Base-by-base conservation (phyloP, 306 rosid species). In the Abrus pulchellus region DNA sequence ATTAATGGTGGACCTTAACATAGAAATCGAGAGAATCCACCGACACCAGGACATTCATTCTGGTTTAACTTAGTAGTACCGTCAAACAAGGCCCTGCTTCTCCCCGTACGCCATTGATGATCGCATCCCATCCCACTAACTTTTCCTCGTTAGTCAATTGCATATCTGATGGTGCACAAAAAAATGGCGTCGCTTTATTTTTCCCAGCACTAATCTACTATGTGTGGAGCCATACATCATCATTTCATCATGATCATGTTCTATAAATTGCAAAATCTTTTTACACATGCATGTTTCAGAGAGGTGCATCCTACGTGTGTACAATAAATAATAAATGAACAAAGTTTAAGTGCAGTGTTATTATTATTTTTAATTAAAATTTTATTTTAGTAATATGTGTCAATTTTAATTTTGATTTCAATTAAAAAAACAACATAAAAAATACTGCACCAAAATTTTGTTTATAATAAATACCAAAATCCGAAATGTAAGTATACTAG, bases 31-130 rank as follows among this genome's bases (percentile, higher is more conserved):
- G 20, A 8, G 52, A 36, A 53, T 74, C 69, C 69, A 74, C 79
- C 69, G 69, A 74, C 79, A 74, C 55, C 43, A 57, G 29, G 9
- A 57, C 56, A 59, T 69, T 48, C 56, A 59, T 69, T 48, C 74
- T 48, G 9, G 10, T 28, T 33, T 61, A 28, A 1, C 40, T 9
- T 14, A 44, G 56, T 68, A 41, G 56, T 45, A 40, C 20, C 20
- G 20, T 0, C 56, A 28, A 45, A 30, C 40, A 30, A 59, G n/a
- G 38, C 14, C 3, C n/a, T 59, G 13, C 40, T 59, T 3, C 14
- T 28, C 64, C 64, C 64, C 13, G 68, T n/a, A 30, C 76, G 41
- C 82, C 69, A 68, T 60, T 53, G 13, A 69, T 20, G 20, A 20
- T 20, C 20, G 20, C 20, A 20, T 75, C 54, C 1, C 14, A 67